Evolutionary conservation across 768 basidiomycete species (phyloP).

Genomic region (Clavaria fumosa): DNA sequence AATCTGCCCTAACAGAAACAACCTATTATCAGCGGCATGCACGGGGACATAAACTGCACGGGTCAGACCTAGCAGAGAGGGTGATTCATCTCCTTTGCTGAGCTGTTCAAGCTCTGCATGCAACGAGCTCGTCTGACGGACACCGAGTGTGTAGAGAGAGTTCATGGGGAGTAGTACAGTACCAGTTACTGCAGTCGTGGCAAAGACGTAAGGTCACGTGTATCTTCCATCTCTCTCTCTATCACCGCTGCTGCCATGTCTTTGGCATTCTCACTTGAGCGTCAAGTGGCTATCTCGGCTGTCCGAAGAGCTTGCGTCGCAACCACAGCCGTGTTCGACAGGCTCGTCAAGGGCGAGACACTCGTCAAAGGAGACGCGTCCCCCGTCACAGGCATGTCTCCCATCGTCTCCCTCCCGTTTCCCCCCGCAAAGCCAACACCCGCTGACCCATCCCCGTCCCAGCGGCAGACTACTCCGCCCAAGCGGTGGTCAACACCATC

Average conservation of each 20-base stretch:
- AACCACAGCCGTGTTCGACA: slow-evolving; percentile 76
- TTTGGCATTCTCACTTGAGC: slow-evolving; percentile 44
- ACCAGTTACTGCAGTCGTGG: no score
- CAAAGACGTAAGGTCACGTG: neutral
- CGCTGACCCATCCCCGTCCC: slow-evolving; percentile 4
- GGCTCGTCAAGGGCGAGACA: slow-evolving; percentile 72
- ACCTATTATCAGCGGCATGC: slow-evolving; percentile 5
- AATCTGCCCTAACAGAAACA: slow-evolving; percentile 68
- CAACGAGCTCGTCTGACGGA: slow-evolving; percentile 81
- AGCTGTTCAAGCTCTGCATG: slow-evolving; percentile 77
- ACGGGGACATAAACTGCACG: neutral
- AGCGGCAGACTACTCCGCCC: slow-evolving; percentile 93
- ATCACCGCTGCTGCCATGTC: slow-evolving; percentile 26
- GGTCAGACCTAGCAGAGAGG: slow-evolving; percentile 66
- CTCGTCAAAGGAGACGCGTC: slow-evolving; percentile 85
- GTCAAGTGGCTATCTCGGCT: slow-evolving; percentile 70
- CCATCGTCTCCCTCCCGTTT: no score
- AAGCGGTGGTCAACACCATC: slow-evolving; percentile 80
- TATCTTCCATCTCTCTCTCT: neutral
- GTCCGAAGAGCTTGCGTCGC: slow-evolving; percentile 76
- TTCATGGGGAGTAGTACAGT: slow-evolving; percentile 45
- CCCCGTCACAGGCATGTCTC: slow-evolving; percentile 71
- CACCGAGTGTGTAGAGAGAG: slow-evolving; percentile 85
- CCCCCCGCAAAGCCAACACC: neutral
- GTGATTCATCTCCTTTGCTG: slow-evolving; percentile 63